Conservation (phyloP, 768 basidiomycete species). For the Asterophora lycoperdoides region DNA sequence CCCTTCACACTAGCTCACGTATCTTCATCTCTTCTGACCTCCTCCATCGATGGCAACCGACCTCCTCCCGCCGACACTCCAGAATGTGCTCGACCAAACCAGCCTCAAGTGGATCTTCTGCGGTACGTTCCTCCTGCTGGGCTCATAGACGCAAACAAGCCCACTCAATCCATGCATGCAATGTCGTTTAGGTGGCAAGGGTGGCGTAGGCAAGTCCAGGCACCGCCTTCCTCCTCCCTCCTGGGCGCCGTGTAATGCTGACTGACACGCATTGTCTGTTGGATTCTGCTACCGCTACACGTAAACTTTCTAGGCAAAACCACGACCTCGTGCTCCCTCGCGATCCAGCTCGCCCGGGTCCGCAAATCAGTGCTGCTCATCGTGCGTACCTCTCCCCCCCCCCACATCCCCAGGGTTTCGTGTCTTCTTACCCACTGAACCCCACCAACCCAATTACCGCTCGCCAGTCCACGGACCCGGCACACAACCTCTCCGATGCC, state of each 20-base stretch:
- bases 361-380: constrained; percentile 97
- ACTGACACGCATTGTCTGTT: no score
- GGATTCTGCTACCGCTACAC: neutral
- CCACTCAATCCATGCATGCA: constrained; percentile 10
- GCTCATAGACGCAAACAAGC: no score
- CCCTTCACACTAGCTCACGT: neutral
- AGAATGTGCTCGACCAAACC: constrained; percentile 92
- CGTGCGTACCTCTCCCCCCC: constrained; percentile 41
- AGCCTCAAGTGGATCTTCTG: constrained; percentile 99
- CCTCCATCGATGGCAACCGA: constrained; percentile 49
- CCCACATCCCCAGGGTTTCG: neutral
- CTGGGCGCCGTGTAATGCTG: no score
- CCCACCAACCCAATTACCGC: no score
- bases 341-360: constrained; percentile 88
- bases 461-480: constrained; percentile 93
- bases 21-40: neutral
- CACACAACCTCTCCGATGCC: constrained; percentile 97
- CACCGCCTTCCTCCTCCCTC: no score
- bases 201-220: constrained; percentile 80
- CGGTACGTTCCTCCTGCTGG: constrained; percentile 47
- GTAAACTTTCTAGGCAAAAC: constrained; percentile 86
- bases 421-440: no score
- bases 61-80: constrained; percentile 77
- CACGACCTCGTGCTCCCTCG: constrained; percentile 94
- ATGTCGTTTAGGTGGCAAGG: constrained; percentile 79